phyloP scores from a whole-genome alignment of 768 basidiomycete species.

The Trametes villosa region DNA sequence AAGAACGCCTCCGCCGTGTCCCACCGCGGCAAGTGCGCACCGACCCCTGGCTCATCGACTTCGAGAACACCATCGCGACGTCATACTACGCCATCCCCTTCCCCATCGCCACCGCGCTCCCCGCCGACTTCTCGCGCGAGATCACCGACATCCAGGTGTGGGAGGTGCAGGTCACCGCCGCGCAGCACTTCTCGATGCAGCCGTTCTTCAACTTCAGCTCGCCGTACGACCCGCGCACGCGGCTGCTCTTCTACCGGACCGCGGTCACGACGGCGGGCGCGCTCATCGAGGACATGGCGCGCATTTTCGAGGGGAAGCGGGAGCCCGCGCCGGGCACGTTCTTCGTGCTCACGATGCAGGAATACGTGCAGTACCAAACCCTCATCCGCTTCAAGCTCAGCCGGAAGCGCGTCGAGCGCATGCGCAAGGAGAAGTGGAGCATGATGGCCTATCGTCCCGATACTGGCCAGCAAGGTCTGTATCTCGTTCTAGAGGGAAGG shows the following conservation, averaged over 20 bases:
- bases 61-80: conserved; percentile 29
- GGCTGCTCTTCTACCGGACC: conserved; percentile 16
- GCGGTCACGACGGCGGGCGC: background rate
- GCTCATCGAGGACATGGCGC: conserved; percentile 2
- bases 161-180: conserved; percentile 5
- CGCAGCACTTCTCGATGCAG: conserved; percentile 11
- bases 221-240: conserved; percentile 11
- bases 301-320: conserved; percentile 17
- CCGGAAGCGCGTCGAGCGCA: conserved; percentile 19
- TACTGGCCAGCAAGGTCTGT: background rate
- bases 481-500: background rate
- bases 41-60: conserved; percentile 31
- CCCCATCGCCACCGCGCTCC: conserved; percentile 15
- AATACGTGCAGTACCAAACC: conserved; percentile 7
- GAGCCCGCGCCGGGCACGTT: conserved; percentile 12
- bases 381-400: conserved; percentile 23
- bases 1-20: conserved; percentile 24
- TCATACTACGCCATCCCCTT: conserved; percentile 28
- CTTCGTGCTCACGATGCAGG: conserved; percentile 20
- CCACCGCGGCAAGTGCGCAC: conserved; percentile 20
- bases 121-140: conserved; percentile 19
- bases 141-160: conserved; percentile 20
- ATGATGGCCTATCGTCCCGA: conserved; percentile 15
- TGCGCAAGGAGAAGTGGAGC: conserved; percentile 16
- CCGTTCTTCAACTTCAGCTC: conserved; percentile 7